These are phyloP conservation scores for Alternaria sp. DNA, from an alignment of 2,329 filamentous ascomycete species.

Conservation along the genomic window DNA sequence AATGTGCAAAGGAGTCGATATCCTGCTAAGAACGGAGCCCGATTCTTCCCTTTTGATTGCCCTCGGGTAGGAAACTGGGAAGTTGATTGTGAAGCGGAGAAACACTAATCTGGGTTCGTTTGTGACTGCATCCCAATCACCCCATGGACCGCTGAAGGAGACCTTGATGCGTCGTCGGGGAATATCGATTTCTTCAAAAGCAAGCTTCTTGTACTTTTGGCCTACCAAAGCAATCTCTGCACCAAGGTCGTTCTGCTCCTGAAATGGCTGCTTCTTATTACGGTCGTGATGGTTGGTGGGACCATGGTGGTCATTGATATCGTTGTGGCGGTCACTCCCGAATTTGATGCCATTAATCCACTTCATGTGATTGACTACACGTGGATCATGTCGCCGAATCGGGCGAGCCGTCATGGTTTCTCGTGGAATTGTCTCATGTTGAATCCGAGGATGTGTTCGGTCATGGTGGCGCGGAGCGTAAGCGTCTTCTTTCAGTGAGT, in stretches of 20 bases:
- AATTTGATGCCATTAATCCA: slow-evolving; percentile 72
- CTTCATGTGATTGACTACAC: slow-evolving; percentile 64
- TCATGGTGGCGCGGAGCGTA: slow-evolving; percentile 11
- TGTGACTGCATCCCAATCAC: slow-evolving; percentile 42
- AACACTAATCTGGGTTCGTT: slow-evolving; percentile 56
- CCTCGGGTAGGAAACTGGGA: slow-evolving; percentile 64
- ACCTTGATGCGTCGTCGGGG: slow-evolving; percentile 61
- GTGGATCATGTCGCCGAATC: slow-evolving; percentile 56
- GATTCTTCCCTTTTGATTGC: slow-evolving; percentile 48
- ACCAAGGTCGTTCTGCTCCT: slow-evolving; percentile 53
- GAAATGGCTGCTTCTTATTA: slow-evolving; percentile 48
- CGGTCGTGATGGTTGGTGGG: slow-evolving; percentile 22
- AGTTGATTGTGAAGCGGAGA: slow-evolving; percentile 63
- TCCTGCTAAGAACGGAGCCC: slow-evolving; percentile 34
- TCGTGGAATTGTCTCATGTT: slow-evolving; percentile 17
- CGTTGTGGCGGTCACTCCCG: slow-evolving; percentile 47
- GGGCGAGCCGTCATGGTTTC: slow-evolving; percentile 58
- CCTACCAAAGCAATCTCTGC: slow-evolving; percentile 68
- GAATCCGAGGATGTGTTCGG: slow-evolving; percentile 10
- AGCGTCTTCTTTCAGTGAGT: slow-evolving; percentile 19
- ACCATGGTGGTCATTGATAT: slow-evolving; percentile 26
- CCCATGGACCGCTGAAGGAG: slow-evolving; percentile 67
- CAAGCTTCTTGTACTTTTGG: slow-evolving; percentile 65
- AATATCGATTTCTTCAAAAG: slow-evolving; percentile 65
- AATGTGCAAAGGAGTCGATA: slow-evolving; percentile 56